Percentiles rank a stretch among this genome's conserved stretches.
These are phyloP conservation scores for Tagetes erecta DNA, from an alignment of 129 eudicot species.

Conservation along the genomic window DNA sequence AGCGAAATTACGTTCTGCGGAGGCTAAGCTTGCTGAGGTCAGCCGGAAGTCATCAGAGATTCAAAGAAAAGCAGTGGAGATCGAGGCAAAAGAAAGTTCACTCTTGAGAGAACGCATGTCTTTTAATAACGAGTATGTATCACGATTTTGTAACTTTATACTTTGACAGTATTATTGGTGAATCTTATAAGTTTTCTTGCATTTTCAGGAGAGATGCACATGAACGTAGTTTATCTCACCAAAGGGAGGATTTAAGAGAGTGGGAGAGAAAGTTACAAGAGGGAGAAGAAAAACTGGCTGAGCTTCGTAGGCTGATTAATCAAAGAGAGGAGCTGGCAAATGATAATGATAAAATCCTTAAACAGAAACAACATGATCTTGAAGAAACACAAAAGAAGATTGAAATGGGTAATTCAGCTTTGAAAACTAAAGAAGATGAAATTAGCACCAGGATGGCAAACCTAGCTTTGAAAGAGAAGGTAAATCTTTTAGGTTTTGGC, in stretches of 20 bases:
- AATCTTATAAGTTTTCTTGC: constrained; percentile 10
- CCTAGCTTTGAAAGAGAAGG: constrained; percentile 76
- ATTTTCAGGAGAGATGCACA: constrained; percentile 65
- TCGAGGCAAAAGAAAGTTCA: constrained; percentile 74
- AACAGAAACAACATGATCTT: constrained; percentile 75
- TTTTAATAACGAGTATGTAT: constrained; percentile 78
- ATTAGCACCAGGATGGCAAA: constrained; percentile 55
- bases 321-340: constrained; percentile 90
- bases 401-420: constrained; percentile 47
- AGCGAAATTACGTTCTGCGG: constrained; percentile 78
- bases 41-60: constrained; percentile 90
- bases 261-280: constrained; percentile 91
- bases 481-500: constrained; percentile 29
- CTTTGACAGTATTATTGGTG: not conserved
- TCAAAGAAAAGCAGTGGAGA: constrained; percentile 67
- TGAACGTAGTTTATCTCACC: constrained; percentile 56
- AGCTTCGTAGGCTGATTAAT: constrained; percentile 73
- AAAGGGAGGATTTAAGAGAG: constrained; percentile 84
- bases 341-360: constrained; percentile 63
- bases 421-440: constrained; percentile 80
- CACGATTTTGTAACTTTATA: not conserved
- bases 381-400: constrained; percentile 66
- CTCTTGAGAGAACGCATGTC: constrained; percentile 84
- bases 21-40: constrained; percentile 93
- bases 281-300: constrained; percentile 88